A percentile compares a stretch with the other conserved stretches of the same genome.
Evolutionary conservation across 495 filamentous ascomycete genomes (phyloP).

Genomic region (Xylaria nigripes): DNA sequence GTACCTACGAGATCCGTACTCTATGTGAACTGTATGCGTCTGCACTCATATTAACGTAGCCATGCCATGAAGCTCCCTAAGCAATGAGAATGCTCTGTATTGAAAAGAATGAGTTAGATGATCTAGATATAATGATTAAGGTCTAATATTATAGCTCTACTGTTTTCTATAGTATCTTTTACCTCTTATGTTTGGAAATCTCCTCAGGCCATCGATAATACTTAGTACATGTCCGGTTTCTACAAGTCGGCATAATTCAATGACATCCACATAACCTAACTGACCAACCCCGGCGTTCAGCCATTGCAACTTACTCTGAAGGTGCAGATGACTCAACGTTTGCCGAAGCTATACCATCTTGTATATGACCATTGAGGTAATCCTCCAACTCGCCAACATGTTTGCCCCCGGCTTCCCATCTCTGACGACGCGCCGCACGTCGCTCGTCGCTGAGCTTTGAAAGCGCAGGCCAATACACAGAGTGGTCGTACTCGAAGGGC

Average conservation of each 20-base stretch:
- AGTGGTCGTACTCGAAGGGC: slow-evolving; percentile 83
- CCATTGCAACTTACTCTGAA: background rate
- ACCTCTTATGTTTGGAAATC: background rate
- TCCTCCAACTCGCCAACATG: slow-evolving; percentile 75
- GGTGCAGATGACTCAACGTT: slow-evolving; percentile 7
- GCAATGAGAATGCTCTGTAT: background rate
- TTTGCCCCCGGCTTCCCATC: slow-evolving; percentile 74
- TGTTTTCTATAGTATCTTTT: background rate
- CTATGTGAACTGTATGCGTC: too few species aligned
- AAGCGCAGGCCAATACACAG: slow-evolving; percentile 81
- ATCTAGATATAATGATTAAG: background rate
- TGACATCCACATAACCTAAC: background rate
- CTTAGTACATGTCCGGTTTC: background rate
- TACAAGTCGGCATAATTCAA: background rate
- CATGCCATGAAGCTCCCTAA: too few species aligned
- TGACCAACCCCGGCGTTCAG: background rate
- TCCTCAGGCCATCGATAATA: background rate
- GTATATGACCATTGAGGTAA: slow-evolving; percentile 55
- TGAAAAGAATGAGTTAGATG: background rate
- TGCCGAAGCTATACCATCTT: slow-evolving; percentile 14
- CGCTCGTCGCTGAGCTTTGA: slow-evolving; percentile 55
- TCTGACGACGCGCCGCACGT: slow-evolving; percentile 47
- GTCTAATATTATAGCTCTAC: background rate
- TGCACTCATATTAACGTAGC: too few species aligned
- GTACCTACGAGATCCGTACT: too few species aligned